Conservation (phyloP, 106 monocot genomes). For the Platanthera zijinensis region DNA sequence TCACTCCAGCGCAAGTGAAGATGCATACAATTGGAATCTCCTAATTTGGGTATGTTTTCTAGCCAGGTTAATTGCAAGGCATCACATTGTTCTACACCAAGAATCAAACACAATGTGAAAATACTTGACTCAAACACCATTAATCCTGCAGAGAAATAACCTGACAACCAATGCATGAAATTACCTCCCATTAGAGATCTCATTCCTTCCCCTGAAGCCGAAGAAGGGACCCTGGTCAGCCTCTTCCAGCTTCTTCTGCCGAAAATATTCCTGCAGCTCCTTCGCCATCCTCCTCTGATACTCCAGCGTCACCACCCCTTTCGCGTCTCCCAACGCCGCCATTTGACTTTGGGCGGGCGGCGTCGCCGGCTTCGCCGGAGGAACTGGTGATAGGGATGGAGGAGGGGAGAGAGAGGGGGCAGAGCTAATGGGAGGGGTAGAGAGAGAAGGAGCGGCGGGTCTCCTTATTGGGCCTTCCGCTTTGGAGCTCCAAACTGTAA, state of each 20-base stretch:
- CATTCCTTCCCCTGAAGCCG: conserved; percentile 79
- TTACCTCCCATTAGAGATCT: conserved; percentile 91
- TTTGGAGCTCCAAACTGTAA: conserved; percentile 47
- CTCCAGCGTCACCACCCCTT: conserved; percentile 64
- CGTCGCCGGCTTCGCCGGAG: conserved; percentile 17
- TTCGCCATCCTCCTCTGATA: conserved; percentile 94
- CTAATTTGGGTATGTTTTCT: too few relatives aligned
- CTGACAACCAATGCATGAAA: neutral
- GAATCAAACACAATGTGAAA: too few relatives aligned
- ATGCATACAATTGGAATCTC: too few relatives aligned
- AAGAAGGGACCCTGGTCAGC: conserved; percentile 73
- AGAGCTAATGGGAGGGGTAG: conserved; percentile 31
- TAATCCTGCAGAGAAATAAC: too few relatives aligned
- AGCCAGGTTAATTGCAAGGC: too few relatives aligned
- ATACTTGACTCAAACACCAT: too few relatives aligned
- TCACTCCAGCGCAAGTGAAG: too few relatives aligned
- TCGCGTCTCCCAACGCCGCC: neutral
- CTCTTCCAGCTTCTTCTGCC: conserved; percentile 87
- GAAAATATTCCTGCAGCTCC: conserved; percentile 93
- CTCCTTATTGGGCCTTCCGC: conserved; percentile 86
- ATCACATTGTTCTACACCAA: too few relatives aligned
- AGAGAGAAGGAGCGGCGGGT: conserved; percentile 44
- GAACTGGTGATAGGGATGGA: conserved; percentile 31
- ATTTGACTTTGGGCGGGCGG: conserved; percentile 1
- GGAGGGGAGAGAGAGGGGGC: conserved; percentile 22